phyloP scores from a whole-genome alignment of 225 moss, liverwort and hornwort genomes.

The Ulota crispa region DNA sequence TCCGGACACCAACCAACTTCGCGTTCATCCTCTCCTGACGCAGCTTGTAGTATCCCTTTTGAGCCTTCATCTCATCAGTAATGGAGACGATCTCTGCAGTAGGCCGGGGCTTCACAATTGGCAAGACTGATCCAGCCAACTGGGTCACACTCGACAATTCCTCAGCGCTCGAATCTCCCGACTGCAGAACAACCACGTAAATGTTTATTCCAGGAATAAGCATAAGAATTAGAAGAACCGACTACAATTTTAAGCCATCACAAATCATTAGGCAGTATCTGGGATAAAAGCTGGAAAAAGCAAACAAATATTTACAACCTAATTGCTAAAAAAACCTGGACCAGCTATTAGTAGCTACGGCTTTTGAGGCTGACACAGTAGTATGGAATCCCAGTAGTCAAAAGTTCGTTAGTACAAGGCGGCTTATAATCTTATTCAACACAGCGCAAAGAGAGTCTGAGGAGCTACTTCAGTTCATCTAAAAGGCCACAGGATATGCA shows the following conservation, averaged over 20 bases:
- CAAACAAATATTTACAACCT: neutral
- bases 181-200: constrained; percentile 11
- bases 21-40: constrained; percentile 72
- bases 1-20: constrained; percentile 66
- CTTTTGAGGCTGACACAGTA: neutral
- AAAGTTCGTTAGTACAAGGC: neutral
- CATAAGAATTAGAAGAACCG: neutral
- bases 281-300: neutral
- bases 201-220: neutral
- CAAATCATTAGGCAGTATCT: neutral
- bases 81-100: constrained; percentile 62
- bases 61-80: constrained; percentile 61
- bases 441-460: neutral
- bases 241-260: neutral
- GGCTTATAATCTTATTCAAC: neutral
- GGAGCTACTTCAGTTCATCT: neutral
- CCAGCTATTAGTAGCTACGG: neutral
- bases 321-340: neutral
- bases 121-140: constrained; percentile 56
- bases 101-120: constrained; percentile 59
- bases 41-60: constrained; percentile 63
- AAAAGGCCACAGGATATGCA: neutral
- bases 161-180: constrained; percentile 64
- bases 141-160: constrained; percentile 69
- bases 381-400: neutral